Conservation (phyloP, 2,329 filamentous ascomycete genomes). For the Trichoderma sp. region DNA sequence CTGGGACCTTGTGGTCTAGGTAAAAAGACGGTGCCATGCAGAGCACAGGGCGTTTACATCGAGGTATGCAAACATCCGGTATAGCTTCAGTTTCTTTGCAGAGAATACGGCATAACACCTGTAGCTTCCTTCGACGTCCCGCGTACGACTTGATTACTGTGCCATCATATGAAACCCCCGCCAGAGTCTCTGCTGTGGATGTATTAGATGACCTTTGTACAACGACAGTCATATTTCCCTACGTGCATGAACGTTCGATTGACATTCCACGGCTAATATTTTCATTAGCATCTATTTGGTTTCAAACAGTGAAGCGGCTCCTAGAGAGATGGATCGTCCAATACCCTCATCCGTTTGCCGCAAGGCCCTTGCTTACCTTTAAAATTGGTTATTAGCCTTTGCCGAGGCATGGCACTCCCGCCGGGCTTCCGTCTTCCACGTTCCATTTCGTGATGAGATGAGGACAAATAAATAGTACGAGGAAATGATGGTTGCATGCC, state of each 20-base stretch:
- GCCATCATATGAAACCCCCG: conserved; percentile 34
- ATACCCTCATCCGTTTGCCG: not conserved
- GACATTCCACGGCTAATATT: not conserved
- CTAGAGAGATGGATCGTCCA: not conserved
- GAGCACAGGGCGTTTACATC: conserved; percentile 5
- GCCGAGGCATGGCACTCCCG: not conserved
- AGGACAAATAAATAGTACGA: not conserved
- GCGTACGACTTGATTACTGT: conserved; percentile 33
- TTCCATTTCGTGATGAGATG: not conserved
- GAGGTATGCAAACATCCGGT: conserved; percentile 34
- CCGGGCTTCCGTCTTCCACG: not conserved
- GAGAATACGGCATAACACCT: conserved; percentile 28
- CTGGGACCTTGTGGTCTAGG: not conserved
- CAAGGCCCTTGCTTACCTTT: not conserved
- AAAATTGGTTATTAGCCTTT: not conserved
- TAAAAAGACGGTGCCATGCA: not conserved
- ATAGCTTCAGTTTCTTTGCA: conserved; percentile 20
- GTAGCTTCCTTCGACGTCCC: conserved; percentile 31
- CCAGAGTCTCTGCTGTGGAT: not conserved
- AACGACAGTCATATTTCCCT: not conserved
- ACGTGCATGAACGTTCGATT: not conserved
- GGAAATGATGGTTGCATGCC: not conserved
- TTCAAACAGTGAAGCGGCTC: not conserved
- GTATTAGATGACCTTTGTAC: not conserved
- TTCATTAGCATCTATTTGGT: not conserved